Percentiles rank a stretch among this genome's conserved stretches.
Conservation (phyloP, 179 eudicot species). For the Silene vulgaris region DNA sequence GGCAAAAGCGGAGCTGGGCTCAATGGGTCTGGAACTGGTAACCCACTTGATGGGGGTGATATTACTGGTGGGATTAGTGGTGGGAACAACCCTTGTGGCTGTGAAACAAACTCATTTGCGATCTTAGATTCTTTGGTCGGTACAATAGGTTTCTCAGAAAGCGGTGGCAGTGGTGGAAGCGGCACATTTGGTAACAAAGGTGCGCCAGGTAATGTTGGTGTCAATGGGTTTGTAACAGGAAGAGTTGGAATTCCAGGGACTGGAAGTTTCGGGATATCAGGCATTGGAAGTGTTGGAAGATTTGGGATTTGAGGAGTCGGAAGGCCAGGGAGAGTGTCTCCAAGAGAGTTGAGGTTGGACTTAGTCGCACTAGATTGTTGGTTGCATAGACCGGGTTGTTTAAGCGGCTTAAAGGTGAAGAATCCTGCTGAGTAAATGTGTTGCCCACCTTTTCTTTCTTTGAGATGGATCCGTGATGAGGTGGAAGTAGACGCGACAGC, state of each 20-base stretch:
- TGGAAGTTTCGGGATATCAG: slow-evolving; percentile 41
- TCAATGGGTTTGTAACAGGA: slow-evolving; percentile 27
- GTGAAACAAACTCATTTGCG: slow-evolving; percentile 2
- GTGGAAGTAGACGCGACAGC: slow-evolving; percentile 57
- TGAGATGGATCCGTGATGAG: slow-evolving; percentile 50
- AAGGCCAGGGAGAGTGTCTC: slow-evolving; percentile 20
- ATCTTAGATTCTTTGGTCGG: background rate
- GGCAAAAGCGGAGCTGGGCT: slow-evolving; percentile 34
- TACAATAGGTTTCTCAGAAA: background rate
- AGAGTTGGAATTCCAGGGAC: slow-evolving; percentile 33
- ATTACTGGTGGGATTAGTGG: slow-evolving; percentile 33
- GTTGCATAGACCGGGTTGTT: slow-evolving; percentile 52
- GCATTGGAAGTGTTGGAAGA: slow-evolving; percentile 19
- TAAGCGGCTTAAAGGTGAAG: slow-evolving; percentile 70
- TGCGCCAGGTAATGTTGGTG: slow-evolving; percentile 10
- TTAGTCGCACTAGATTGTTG: slow-evolving; percentile 37
- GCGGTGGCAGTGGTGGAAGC: slow-evolving; percentile 41
- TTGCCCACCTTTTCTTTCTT: slow-evolving; percentile 37
- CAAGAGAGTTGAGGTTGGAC: slow-evolving; percentile 17
- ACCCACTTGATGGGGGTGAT: slow-evolving; percentile 26
- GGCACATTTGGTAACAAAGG: slow-evolving; percentile 18
- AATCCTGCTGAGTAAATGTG: slow-evolving; percentile 73
- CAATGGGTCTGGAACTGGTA: slow-evolving; percentile 44
- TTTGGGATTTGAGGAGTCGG: slow-evolving; percentile 15
- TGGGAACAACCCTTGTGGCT: slow-evolving; percentile 25